These are phyloP conservation scores for Candida neerlandica DNA, from an alignment of 1,139 yeast genomes.

Conservation along the genomic window DNA sequence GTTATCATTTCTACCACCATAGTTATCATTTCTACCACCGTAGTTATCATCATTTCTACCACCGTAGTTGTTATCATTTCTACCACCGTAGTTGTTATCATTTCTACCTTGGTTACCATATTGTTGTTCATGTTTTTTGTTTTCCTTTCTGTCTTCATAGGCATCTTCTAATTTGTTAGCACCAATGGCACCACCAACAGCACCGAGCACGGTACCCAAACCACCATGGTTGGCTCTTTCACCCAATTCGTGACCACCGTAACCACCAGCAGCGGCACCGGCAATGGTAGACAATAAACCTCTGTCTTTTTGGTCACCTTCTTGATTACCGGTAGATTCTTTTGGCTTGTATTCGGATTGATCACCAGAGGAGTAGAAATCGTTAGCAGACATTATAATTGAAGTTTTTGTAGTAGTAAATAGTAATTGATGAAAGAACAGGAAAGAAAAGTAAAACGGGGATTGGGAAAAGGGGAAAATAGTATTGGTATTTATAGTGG, in stretches of 20 bases:
- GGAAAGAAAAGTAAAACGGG: too few relatives aligned
- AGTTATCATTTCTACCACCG: slow-evolving; percentile 12
- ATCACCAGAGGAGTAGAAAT: too few relatives aligned
- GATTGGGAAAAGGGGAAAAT: too few relatives aligned
- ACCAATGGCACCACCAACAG: slow-evolving; percentile 60
- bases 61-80: slow-evolving; percentile 16
- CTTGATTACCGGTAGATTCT: too few relatives aligned
- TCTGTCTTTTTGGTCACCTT: too few relatives aligned
- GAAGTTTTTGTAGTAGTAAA: neutral
- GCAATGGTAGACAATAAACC: too few relatives aligned
- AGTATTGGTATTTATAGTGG: too few relatives aligned
- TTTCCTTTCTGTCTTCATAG: slow-evolving; percentile 22
- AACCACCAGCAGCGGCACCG: too few relatives aligned
- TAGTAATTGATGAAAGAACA: too few relatives aligned
- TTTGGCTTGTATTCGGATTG: too few relatives aligned
- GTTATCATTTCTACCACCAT: slow-evolving; percentile 3
- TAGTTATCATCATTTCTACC: slow-evolving; percentile 8
- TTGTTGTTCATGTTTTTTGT: slow-evolving; percentile 15
- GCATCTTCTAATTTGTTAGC: slow-evolving; percentile 57
- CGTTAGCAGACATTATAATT: too few relatives aligned
- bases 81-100: slow-evolving; percentile 21
- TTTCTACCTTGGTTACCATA: slow-evolving; percentile 5
- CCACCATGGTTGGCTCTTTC: slow-evolving; percentile 44
- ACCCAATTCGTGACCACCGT: slow-evolving; percentile 47
- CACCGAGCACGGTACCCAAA: slow-evolving; percentile 59